Base-by-base conservation (phyloP, 192 early-diverging fungal species). In the Rhizoclosmatium sp. region DNA sequence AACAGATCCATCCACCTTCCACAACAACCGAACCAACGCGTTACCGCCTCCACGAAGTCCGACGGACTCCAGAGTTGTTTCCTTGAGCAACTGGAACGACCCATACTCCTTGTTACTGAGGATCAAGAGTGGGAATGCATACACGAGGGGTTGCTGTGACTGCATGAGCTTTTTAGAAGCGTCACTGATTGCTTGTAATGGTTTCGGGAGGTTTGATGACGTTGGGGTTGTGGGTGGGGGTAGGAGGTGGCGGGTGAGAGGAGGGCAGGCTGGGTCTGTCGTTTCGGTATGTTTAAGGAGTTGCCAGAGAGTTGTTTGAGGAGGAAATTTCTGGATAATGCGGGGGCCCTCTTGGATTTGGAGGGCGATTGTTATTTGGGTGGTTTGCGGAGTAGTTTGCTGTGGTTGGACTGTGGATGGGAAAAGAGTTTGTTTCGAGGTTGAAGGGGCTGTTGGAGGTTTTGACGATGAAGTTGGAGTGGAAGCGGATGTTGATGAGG, bases 291-390 rank as follows among this genome's bases (percentile, higher is more conserved):
- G 80, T 67, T 81, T 62, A 40, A 94, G 81, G 41, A 94, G 82
- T 23, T 87, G 87, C 95, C 95, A 97, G 4, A 97, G 86, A 41
- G 89, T 87, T 1, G 87, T 83, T n/a, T 62, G 51, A 2, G 85
- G 71, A 4, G 80, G 69, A 75, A 93, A 95, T 39, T 92, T 89
- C 41, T 82, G 85, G 31, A 93, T 87, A 9, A 93, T 75, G 45
- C 95, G 85, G 14, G 82, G 87, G 3, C 89, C 89, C 46, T 92
- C 92, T 19, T 92, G 89, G 12, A 94, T 79, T 80, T 96, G 94
- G 19, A 97, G 82, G 3, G 94, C 95, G 45, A 96, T 88, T 2
- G 82, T 84, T 47, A 84, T 83, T 65, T 62, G 46, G 56, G 16
- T 44, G 41, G 67, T 14, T 23, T 5, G 41, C 2, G 75, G 9